Conservation (phyloP, 2,329 filamentous ascomycete species). For the Penicillium brasilianum region DNA sequence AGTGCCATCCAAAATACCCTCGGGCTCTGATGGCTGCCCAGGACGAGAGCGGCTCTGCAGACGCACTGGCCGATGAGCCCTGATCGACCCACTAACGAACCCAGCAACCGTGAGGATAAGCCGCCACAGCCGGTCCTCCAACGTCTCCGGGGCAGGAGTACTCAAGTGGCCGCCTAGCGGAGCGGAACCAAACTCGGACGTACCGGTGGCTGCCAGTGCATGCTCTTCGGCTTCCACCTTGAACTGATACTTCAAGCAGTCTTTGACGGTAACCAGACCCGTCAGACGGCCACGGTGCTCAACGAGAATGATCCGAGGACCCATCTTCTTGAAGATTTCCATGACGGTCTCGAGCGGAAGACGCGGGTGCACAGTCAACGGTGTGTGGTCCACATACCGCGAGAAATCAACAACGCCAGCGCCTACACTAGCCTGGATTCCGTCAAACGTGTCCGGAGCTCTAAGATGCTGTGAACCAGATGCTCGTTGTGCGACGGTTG, state of each 20-base stretch:
- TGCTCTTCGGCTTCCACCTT: slow-evolving; percentile 88
- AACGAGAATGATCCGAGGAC: slow-evolving; percentile 87
- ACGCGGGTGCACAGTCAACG: slow-evolving; percentile 86
- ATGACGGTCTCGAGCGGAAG: slow-evolving; percentile 95
- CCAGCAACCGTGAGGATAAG: slow-evolving; percentile 41
- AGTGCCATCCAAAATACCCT: slow-evolving; percentile 57
- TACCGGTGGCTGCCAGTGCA: slow-evolving; percentile 42
- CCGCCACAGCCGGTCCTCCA: slow-evolving; percentile 46
- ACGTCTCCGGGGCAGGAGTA: slow-evolving; percentile 28
- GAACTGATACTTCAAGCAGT: slow-evolving; percentile 97
- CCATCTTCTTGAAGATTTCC: slow-evolving; percentile 98
- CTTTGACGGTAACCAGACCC: slow-evolving; percentile 92
- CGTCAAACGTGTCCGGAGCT: slow-evolving; percentile 63
- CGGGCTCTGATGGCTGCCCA: slow-evolving; percentile 26
- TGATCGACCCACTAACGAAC: slow-evolving; percentile 23
- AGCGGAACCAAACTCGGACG: slow-evolving; percentile 25
- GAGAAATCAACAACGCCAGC: slow-evolving; percentile 75
- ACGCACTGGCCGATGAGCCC: slow-evolving; percentile 20
- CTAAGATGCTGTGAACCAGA: slow-evolving; percentile 31
- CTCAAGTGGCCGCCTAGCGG: slow-evolving; percentile 31
- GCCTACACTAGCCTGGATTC: slow-evolving; percentile 60
- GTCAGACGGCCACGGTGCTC: slow-evolving; percentile 84
- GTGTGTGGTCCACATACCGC: slow-evolving; percentile 85
- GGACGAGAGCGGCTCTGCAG: slow-evolving; percentile 26
- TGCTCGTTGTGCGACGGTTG: slow-evolving; percentile 38